Base-by-base conservation (phyloP, 345 rosid species). In the Salix koriyanagi region DNA sequence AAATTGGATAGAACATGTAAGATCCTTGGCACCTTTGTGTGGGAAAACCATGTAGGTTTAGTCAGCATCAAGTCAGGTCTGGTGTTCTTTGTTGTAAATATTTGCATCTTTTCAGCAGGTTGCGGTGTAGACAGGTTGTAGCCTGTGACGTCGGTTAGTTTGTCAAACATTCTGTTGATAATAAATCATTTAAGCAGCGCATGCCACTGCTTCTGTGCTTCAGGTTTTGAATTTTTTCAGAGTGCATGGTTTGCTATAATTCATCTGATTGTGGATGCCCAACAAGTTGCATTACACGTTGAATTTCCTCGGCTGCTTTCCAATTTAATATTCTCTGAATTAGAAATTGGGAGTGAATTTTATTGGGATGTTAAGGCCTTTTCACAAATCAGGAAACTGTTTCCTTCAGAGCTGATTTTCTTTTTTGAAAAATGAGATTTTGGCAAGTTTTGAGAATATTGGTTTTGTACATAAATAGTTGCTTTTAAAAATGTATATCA, bases 41-140 rank as follows among this genome's bases (percentile, higher is more conserved):
- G 79, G 79, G 69, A 32, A 70, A 78, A 70, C 80, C 54, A 69
- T 54, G 79, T 82, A 71, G 85, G 78, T 68, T 41, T 60, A 71
- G 80, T 54, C 83, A 83, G 82, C 68, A 71, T 77, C 14, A 74
- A 10, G 76, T 84, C 83, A 48, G 77, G 77, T 79, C 78, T 42
- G 58, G 72, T 68, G 85, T 77, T 78, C 30, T 76, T 80, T 76
- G 19, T 26, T 87, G 90, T 89, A 89, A 76, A 89, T 85, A 87
- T 71, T n/a, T 70, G 8, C 41, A 28, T 36, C 44, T 75, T 41
- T 50, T 26, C 62, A 48, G 79, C 70, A 76, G 84, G 78, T 84
- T n/a, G 70, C 74, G 83, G 79, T 62, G 80, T 70, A 81, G 72
- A 69, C 83, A 79, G 84, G 83, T 77, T 78, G 66, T 68, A 28